Base-by-base conservation (phyloP, 192 early-diverging fungal genomes). In the Coemansia sp. region DNA sequence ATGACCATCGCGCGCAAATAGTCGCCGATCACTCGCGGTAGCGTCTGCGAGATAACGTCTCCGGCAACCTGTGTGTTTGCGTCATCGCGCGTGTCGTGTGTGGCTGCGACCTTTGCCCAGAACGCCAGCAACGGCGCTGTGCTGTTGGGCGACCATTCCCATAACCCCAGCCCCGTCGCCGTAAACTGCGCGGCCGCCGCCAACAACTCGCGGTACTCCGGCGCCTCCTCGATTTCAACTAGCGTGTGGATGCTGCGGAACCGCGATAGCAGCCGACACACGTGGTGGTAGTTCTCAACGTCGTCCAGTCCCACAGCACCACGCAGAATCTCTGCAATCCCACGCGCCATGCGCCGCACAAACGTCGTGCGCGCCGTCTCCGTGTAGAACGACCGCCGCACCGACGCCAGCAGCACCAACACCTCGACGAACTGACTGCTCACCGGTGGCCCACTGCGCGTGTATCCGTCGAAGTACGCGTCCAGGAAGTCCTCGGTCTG, bases 301-400 rank as follows among this genome's bases (percentile, higher is more conserved):
- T 94, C 88, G 25, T 87, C 79, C 34, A 94, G 72, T 9, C 90
- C 87, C 22, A 82, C 71, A 0, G 79, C 82, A 24, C 71, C 64
- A 14, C 78, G 71, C 26, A 96, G 69, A 12, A 94, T 90, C 52
- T 89, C 82, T 1, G 73, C 69, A 2, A 87, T 88, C 24, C 88
- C 92, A 19, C 83, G 76, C 75, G 94, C 84, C 55, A 93, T 85
- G 54, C 78, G 76, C 28, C 84, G 78, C 12, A 95, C 82, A 62
- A 92, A 92, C 24, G 73, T 76, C 3, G 81, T 60, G 16, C 92
- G 88, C 54, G 86, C 82, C 5, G 87, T 82, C 26, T 94, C 93
- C 58, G 77, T 92, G 73, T 93, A 96, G 26, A 96, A 84, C 5
- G 94, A 92, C 26, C 93, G 87, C 23, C 94, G 88, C 18, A 90